These are phyloP conservation scores for Pythium utonaiense DNA, from an alignment of 352 stramenopile species.

Conservation along the genomic window DNA sequence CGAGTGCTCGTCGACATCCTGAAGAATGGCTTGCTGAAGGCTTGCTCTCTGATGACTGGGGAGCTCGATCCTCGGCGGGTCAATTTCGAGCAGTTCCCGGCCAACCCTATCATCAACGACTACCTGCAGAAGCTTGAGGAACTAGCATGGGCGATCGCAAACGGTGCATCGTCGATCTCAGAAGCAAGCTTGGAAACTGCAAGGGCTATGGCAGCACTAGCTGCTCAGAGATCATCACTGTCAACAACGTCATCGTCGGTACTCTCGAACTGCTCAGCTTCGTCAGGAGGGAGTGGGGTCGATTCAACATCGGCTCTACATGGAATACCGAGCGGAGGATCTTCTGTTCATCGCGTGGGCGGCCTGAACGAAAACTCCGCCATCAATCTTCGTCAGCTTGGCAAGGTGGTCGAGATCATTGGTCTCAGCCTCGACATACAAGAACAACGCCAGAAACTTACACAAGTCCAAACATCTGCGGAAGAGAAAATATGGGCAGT, in stretches of 20 bases:
- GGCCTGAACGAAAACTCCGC: constrained; percentile 1
- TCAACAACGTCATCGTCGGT: neutral
- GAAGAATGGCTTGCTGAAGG: constrained; percentile 63
- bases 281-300: neutral
- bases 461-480: constrained; percentile 19
- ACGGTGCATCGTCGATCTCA: constrained; percentile 2
- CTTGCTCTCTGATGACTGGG: constrained; percentile 32
- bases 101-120: constrained; percentile 41
- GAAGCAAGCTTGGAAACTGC: constrained; percentile 13
- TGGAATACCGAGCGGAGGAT: constrained; percentile 33
- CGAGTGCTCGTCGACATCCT: constrained; percentile 70
- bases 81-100: constrained; percentile 41
- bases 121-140: constrained; percentile 63
- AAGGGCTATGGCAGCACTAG: constrained; percentile 10
- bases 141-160: constrained; percentile 27
- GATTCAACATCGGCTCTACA: constrained; percentile 24
- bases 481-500: constrained; percentile 30
- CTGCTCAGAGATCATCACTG: constrained; percentile 18
- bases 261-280: neutral
- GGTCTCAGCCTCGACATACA: constrained; percentile 44
- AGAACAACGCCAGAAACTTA: constrained; percentile 29
- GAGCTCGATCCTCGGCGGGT: constrained; percentile 21
- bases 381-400: constrained; percentile 41
- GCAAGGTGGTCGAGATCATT: constrained; percentile 52
- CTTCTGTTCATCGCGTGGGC: constrained; percentile 25